Evolutionary conservation across 2,329 filamentous ascomycete genomes (phyloP), one percentile per base, ranked within the genome.

Genomic region (Tympanopsis confertula): DNA sequence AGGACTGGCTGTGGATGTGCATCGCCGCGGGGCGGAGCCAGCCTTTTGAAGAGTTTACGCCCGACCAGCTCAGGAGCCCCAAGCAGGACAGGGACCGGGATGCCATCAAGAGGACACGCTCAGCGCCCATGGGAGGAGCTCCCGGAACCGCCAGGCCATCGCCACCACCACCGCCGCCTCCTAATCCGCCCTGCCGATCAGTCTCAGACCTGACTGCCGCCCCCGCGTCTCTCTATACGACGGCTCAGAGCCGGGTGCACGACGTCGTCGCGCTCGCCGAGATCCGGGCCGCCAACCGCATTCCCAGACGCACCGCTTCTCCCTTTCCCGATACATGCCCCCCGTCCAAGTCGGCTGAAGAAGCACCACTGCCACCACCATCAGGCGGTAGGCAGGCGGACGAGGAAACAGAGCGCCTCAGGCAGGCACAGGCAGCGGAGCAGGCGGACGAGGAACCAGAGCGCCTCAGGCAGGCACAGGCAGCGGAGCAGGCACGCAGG

Each of bases 1-100:
- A 76, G 14, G 74, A 81, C 17, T 98, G 91, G 91, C 65, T 98
- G 3, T 91, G 84, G 79, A 71, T 80, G 37, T 91, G 83, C 45
- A 77, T 95, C 37, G 65, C 68, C 49, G 72, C 62, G 0, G 73
- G 73, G 4, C 61, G 48, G 43, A 58, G 62, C 3, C 55, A 64
- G 3, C 65, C 71, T 1, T 53, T 67, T 32, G 59, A 65, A 28
- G 47, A 55, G 5, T 74, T 59, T 37, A 50, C 72, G 39, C 73
- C 69, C 39, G 55, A 7, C 13, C 10, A 37, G 35, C 36, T 18
- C 13, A 7, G 18, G 14, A 22, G n/a, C 12, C 18, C 22, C 13
- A 5, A n/a, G 36, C 14, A 18, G 14, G 7, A n/a, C 5, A 19
- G 5, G 36, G 19, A 39, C 19, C 19, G 15, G 13, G 38, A 37